Base-by-base conservation (phyloP, 495 filamentous ascomycete species). In the Podospora anserina region DNA sequence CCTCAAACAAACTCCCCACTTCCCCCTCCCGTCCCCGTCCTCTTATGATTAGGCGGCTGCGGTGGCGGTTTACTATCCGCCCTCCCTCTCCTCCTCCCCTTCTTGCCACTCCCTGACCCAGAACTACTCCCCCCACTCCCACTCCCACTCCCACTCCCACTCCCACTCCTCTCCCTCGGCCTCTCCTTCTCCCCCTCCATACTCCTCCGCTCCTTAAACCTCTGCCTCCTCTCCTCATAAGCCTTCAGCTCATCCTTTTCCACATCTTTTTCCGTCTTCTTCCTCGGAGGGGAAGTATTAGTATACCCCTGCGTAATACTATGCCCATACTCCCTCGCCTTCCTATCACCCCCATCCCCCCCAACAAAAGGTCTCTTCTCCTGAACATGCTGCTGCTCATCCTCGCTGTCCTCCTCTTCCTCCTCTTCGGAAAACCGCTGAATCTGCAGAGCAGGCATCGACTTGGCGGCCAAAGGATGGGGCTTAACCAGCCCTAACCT, bases 401-500 rank as follows among this genome's bases (percentile, higher is more conserved):
- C 78, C 19, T 74, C 76, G 23, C 75, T 68, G 18, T 74, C 70
- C 15, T 76, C 74, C 16, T 78, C 73, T n/a, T 80, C 80, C 61
- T 80, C 59, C 16, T 61, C 16, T 18, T 61, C 59, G 3, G 30
- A 28, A 30, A 61, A 61, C 26, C 59, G 20, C 59, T 63, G 82
- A 0, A 71, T 72, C 26, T 75, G 80, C 16, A 80, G 59, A 13
- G 76, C 63, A 4, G 84, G 81, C 74, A 79, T 68, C 27, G 84
- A 83, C 5, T 70, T 72, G 0, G 78, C 80, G 72, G 90, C 82
- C 1, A 71, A 72, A 0, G 80, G 83, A 71, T 94, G 91, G 16
- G 92, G 93, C 73, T 89, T 88, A 5, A 97, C 94, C 1, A 99
- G 85, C 0, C 95, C 95, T 20, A 97, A 75, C 44, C 87, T 83